Conservation (phyloP, 345 rosid genomes). For the Hibiscus trionum region DNA sequence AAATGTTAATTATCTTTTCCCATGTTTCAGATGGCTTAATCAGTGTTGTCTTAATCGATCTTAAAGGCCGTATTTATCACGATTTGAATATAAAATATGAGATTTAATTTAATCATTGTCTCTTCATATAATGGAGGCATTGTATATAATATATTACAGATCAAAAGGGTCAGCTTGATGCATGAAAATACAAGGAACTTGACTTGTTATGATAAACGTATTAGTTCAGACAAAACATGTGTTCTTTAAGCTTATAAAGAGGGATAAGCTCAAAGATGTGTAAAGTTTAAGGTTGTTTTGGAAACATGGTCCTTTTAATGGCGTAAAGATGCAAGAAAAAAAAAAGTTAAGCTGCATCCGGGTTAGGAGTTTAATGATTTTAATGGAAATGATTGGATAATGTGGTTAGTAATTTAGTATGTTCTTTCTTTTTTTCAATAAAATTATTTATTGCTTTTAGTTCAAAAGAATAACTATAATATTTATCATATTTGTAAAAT, state of each 20-base stretch:
- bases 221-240: background rate
- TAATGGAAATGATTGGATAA: too few species aligned
- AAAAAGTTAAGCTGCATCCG: too few species aligned
- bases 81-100: too few species aligned
- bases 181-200: background rate
- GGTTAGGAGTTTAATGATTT: too few species aligned
- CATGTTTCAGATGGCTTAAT: background rate
- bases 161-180: background rate
- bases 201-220: background rate
- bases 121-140: background rate
- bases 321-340: constrained; percentile 44
- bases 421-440: too few species aligned
- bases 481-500: too few species aligned
- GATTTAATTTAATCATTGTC: background rate
- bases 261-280: background rate
- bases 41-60: constrained; percentile 14
- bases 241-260: background rate
- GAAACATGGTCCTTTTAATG: constrained; percentile 5
- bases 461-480: too few species aligned
- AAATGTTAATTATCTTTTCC: background rate
- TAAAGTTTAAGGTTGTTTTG: background rate
- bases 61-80: background rate
- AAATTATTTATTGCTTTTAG: too few species aligned
- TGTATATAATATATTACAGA: background rate
- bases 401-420: too few species aligned